Conservation (phyloP, 768 basidiomycete species). For the Pisolithus tinctorius region DNA sequence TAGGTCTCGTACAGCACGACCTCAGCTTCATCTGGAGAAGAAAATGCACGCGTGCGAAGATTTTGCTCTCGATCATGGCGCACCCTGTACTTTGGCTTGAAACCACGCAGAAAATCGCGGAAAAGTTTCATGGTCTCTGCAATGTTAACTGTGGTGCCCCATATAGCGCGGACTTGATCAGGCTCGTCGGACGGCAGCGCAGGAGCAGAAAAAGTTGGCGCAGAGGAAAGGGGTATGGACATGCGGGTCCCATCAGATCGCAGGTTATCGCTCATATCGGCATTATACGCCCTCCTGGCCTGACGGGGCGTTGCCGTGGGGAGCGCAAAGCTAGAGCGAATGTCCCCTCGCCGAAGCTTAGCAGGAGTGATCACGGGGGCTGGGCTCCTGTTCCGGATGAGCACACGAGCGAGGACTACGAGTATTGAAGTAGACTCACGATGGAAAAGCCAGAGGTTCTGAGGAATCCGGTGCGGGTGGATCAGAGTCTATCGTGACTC, state of each 20-base stretch:
- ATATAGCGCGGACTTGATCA: slow-evolving; percentile 86
- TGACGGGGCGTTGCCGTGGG: slow-evolving; percentile 42
- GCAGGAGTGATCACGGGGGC: slow-evolving; percentile 48
- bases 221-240: slow-evolving; percentile 52
- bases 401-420: not conserved
- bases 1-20: slow-evolving; percentile 72
- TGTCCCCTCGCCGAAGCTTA: slow-evolving; percentile 79
- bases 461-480: slow-evolving; percentile 37
- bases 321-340: slow-evolving; percentile 72
- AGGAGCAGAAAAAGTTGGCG: slow-evolving; percentile 51
- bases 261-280: slow-evolving; percentile 36
- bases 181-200: slow-evolving; percentile 61
- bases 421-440: slow-evolving; percentile 33
- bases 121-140: slow-evolving; percentile 89
- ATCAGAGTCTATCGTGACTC: slow-evolving; percentile 29
- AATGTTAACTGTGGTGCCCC: slow-evolving; percentile 96
- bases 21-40: slow-evolving; percentile 62
- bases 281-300: slow-evolving; percentile 26
- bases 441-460: slow-evolving; percentile 66
- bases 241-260: slow-evolving; percentile 55
- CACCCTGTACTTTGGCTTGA: slow-evolving; percentile 86
- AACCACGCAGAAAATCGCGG: slow-evolving; percentile 81
- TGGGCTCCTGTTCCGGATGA: slow-evolving; percentile 39
- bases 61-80: slow-evolving; percentile 63
- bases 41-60: slow-evolving; percentile 40